Conservation (phyloP, 495 filamentous ascomycete species). For the Xylaria telfairii region DNA sequence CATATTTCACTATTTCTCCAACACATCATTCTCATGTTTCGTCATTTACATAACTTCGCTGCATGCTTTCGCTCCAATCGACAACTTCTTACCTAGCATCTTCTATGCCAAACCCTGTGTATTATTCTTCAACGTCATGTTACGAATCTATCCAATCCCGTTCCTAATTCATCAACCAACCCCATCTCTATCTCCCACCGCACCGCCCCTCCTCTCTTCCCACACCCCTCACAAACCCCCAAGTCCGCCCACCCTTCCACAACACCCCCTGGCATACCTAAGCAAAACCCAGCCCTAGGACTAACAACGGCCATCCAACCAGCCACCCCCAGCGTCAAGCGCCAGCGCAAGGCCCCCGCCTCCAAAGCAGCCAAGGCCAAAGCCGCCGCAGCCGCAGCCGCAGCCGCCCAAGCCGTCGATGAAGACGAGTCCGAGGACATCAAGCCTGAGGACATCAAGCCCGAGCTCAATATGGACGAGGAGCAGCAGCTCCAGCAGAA, state of each 20-base stretch:
- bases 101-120: background rate
- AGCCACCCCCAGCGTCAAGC: slow-evolving; percentile 8
- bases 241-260: background rate
- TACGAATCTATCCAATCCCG: background rate
- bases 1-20: background rate
- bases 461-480: background rate
- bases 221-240: too few species aligned
- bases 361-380: background rate
- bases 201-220: background rate
- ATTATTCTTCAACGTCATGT: background rate
- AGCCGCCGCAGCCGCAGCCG: background rate
- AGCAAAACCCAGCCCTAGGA: background rate
- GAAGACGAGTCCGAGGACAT: background rate
- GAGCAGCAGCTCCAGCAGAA: background rate
- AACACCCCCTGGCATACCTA: too few species aligned
- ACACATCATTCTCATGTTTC: background rate
- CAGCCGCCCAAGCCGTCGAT: background rate
- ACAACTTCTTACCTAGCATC: too few species aligned
- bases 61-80: background rate
- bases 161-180: background rate
- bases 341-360: background rate
- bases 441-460: background rate
- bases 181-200: background rate
- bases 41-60: background rate
- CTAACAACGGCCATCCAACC: background rate